Evolutionary conservation across 129 eudicot genomes (phyloP).

Genomic region (Gnaphalium uliginosum): DNA sequence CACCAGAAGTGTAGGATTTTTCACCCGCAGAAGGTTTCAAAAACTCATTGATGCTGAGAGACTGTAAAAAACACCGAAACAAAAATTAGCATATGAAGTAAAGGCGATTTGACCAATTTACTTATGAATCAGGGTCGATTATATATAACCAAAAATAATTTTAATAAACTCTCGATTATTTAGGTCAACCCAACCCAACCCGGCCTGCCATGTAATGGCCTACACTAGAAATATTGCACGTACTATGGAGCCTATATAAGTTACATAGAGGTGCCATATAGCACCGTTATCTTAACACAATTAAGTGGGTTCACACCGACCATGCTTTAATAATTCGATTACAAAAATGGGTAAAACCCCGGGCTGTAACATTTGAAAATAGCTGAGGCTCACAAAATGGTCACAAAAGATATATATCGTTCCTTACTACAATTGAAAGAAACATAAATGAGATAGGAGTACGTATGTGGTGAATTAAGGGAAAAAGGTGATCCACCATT

Average conservation of each 20-base stretch:
- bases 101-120: not conserved
- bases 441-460: not conserved
- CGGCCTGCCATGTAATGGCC: not conserved
- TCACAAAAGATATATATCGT: no score
- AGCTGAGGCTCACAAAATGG: not conserved
- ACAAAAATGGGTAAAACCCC: not conserved
- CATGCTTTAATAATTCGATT: not conserved
- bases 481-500: not conserved
- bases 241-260: not conserved
- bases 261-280: not conserved
- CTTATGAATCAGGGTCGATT: not conserved
- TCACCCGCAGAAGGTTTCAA: constrained; percentile 95
- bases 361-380: not conserved
- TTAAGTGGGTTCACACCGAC: not conserved
- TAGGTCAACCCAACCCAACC: not conserved
- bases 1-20: constrained; percentile 51
- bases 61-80: constrained; percentile 38
- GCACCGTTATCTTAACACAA: not conserved
- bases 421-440: not conserved
- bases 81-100: not conserved
- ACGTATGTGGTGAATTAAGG: no score
- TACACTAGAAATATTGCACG: not conserved
- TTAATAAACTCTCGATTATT: not conserved
- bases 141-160: not conserved
- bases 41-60: constrained; percentile 93